Conservation (phyloP, 2,329 filamentous ascomycete species). For the Talaromyces sp. region DNA sequence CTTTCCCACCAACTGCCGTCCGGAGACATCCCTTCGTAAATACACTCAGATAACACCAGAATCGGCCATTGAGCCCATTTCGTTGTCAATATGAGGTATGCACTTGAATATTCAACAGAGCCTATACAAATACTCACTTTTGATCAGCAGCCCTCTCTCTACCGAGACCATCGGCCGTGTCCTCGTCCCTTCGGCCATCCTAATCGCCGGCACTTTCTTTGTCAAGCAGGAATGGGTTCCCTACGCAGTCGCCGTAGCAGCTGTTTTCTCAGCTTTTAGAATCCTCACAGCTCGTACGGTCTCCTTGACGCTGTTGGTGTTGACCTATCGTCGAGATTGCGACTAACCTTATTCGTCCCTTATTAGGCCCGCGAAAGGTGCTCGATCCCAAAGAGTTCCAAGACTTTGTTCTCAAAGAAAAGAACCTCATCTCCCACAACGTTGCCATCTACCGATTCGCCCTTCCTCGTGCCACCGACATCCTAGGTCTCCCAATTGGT, state of each 20-base stretch:
- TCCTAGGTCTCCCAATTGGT: conserved; percentile 94
- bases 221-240: conserved; percentile 74
- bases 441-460: conserved; percentile 97
- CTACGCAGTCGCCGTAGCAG: conserved; percentile 65
- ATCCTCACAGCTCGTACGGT: conserved; percentile 66
- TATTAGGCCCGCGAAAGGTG: conserved; percentile 69
- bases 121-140: background rate
- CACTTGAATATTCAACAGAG: background rate
- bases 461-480: conserved; percentile 71
- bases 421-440: conserved; percentile 95
- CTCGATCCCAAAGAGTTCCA: conserved; percentile 87
- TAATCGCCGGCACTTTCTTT: conserved; percentile 72
- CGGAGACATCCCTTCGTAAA: background rate
- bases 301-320: background rate
- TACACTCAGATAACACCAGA: background rate
- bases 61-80: background rate
- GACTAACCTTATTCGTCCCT: conserved; percentile 15
- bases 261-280: conserved; percentile 67
- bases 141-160: conserved; percentile 26
- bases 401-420: conserved; percentile 88
- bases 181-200: conserved; percentile 75
- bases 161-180: conserved; percentile 69
- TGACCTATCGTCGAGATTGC: conserved; percentile 11
- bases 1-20: background rate
- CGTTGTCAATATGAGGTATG: conserved; percentile 21